A percentile compares a stretch with the other conserved stretches of the same genome.
These are phyloP conservation scores for Populus davidiana DNA, from an alignment of 345 rosid species.

Conservation along the genomic window DNA sequence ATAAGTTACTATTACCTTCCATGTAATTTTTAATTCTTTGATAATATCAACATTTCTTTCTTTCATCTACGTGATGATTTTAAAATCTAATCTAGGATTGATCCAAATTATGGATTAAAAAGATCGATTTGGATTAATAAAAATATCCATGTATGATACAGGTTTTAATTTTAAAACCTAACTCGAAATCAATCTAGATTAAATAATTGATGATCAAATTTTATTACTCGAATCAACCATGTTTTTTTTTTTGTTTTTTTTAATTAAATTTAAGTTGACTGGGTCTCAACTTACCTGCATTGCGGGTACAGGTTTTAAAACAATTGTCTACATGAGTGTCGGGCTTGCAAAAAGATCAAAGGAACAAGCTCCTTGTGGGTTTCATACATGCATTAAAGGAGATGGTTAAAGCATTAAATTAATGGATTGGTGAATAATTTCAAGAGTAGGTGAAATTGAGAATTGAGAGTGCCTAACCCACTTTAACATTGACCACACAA, in stretches of 20 bases:
- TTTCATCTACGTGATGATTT: no score
- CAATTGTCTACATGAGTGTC: not conserved
- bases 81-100: no score
- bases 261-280: no score
- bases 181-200: fast-evolving
- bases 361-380: not conserved
- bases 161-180: no score
- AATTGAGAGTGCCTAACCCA: not conserved
- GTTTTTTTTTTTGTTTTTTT: no score
- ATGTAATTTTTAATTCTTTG: no score
- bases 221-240: fast-evolving
- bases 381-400: not conserved
- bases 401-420: not conserved
- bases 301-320: no score
- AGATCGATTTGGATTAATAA: no score
- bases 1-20: not conserved
- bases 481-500: not conserved
- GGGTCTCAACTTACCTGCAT: no score
- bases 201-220: no score
- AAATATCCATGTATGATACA: fast-evolving
- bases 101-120: fast-evolving
- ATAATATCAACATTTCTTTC: no score
- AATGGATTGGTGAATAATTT: not conserved
- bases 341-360: not conserved
- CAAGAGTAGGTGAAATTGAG: not conserved